Evolutionary conservation across 2,329 filamentous ascomycete species (phyloP).

Genomic region (Sporothrix globosa): DNA sequence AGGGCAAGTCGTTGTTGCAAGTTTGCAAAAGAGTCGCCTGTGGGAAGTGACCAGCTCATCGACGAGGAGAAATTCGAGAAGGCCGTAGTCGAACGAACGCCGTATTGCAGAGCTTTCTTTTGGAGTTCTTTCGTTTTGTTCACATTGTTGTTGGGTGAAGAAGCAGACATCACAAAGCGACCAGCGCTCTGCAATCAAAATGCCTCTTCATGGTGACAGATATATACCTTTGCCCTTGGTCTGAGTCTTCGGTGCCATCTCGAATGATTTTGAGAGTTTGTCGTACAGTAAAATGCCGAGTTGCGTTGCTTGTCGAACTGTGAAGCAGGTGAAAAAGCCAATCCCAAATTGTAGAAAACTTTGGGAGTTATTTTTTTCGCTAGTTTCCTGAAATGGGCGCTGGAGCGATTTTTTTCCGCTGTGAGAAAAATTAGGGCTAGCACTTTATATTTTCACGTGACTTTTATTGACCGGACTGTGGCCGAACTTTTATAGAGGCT

Average conservation of each 20-base stretch:
- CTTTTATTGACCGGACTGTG: not conserved
- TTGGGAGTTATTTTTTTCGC: slow-evolving; percentile 22
- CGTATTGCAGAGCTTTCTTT: slow-evolving; percentile 33
- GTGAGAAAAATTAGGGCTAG: slow-evolving; percentile 25
- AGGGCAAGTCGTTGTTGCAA: not conserved
- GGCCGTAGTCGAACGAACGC: slow-evolving; percentile 24
- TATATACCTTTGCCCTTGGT: slow-evolving; percentile 47
- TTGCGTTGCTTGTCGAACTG: slow-evolving; percentile 25
- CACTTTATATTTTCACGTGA: slow-evolving; percentile 8
- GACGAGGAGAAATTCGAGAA: slow-evolving; percentile 3
- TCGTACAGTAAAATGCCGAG: slow-evolving; percentile 31
- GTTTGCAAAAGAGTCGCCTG: not conserved
- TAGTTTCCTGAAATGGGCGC: not conserved
- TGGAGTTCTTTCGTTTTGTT: slow-evolving; percentile 19
- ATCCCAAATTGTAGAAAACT: slow-evolving; percentile 16
- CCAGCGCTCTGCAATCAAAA: slow-evolving; percentile 2
- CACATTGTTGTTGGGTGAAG: slow-evolving; percentile 24
- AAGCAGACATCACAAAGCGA: not conserved
- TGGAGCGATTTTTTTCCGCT: slow-evolving; percentile 22
- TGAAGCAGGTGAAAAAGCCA: slow-evolving; percentile 21
- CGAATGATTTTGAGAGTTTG: slow-evolving; percentile 38
- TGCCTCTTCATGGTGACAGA: slow-evolving; percentile 27
- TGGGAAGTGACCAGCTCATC: slow-evolving; percentile 15
- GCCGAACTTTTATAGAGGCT: not conserved
- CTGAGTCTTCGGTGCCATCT: slow-evolving; percentile 47